Conservation (phyloP, 2,329 filamentous ascomycete species). For the Geoglossum cookeanum region DNA sequence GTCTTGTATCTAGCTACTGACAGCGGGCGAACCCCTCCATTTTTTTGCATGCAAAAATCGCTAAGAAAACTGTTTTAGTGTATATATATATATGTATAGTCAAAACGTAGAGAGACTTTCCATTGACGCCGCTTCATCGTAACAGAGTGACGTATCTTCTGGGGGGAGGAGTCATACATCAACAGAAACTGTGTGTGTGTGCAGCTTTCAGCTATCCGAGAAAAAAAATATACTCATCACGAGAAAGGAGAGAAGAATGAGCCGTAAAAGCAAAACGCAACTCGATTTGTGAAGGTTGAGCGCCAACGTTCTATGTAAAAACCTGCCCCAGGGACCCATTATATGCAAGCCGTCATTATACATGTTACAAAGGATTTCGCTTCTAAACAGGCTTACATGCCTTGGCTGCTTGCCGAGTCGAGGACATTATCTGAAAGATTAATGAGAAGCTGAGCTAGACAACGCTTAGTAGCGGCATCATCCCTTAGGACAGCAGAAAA, state of each 20-base stretch:
- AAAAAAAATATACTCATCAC: background rate
- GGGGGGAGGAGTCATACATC: too few species aligned
- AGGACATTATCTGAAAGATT: constrained; percentile 83
- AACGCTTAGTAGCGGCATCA: constrained; percentile 92
- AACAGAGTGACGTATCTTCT: background rate
- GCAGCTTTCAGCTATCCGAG: background rate
- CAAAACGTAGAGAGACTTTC: background rate
- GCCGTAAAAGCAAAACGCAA: background rate
- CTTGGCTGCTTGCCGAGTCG: constrained; percentile 17
- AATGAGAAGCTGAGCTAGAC: constrained; percentile 88
- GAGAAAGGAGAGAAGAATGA: background rate
- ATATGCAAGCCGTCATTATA: constrained; percentile 1
- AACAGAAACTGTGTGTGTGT: too few species aligned
- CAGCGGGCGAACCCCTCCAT: too few species aligned
- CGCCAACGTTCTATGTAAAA: background rate
- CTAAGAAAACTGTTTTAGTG: too few species aligned
- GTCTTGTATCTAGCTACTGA: too few species aligned
- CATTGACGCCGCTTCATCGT: background rate
- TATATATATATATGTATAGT: too few species aligned
- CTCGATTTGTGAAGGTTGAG: background rate
- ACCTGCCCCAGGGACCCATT: background rate
- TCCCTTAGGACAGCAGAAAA: constrained; percentile 93
- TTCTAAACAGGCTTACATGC: background rate
- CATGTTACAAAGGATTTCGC: background rate
- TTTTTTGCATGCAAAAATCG: too few species aligned